phyloP scores from a whole-genome alignment of 2,329 filamentous ascomycete genomes.

The Fusarium sublunatum region DNA sequence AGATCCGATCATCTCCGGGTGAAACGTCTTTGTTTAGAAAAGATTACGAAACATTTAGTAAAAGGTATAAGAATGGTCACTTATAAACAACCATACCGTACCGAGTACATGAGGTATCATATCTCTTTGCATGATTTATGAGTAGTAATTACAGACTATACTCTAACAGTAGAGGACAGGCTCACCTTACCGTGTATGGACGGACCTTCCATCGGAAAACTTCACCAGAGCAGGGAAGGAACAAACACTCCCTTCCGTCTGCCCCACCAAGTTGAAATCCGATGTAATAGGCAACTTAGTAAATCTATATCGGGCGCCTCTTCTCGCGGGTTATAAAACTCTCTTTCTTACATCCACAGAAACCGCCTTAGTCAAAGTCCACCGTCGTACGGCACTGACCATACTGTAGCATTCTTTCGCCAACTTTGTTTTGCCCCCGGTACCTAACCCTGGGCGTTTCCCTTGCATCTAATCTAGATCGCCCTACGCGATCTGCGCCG shows the following conservation, averaged over 20 bases:
- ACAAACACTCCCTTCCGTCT: conserved; percentile 4
- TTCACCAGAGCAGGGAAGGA: neutral
- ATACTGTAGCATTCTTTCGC: neutral
- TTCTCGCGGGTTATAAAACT: conserved; percentile 14
- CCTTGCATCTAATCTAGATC: conserved; percentile 9
- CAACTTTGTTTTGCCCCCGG: neutral
- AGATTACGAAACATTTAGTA: too few species aligned
- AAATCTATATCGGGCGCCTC: conserved; percentile 16
- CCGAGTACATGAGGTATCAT: neutral
- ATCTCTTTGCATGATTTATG: neutral
- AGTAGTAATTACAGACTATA: neutral
- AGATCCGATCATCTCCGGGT: neutral
- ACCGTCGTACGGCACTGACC: neutral
- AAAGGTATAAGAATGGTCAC: too few species aligned
- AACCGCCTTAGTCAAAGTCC: neutral
- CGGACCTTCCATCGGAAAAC: conserved; percentile 1
- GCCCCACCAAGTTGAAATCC: conserved; percentile 26
- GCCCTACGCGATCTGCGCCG: conserved; percentile 5
- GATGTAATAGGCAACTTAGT: neutral
- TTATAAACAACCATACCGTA: too few species aligned
- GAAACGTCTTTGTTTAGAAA: neutral
- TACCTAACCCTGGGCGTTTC: neutral
- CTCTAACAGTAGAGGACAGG: too few species aligned
- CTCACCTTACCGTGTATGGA: too few species aligned
- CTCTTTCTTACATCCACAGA: conserved; percentile 30